Evolutionary conservation across 441 rosid genomes (phyloP), one percentile per base, ranked within the genome.

Genomic region (Adansonia grandidieri): DNA sequence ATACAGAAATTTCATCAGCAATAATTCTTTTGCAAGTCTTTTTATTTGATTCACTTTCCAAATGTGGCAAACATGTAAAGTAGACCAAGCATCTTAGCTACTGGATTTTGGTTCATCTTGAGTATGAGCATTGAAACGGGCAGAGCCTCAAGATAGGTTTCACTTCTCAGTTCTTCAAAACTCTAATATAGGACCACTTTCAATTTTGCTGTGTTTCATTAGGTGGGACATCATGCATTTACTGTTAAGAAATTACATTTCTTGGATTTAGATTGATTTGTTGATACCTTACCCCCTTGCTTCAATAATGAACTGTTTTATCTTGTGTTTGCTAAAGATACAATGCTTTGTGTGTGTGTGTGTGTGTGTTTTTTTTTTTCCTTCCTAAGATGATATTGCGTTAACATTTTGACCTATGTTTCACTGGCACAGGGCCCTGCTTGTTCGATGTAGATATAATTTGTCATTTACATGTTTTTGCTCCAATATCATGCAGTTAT

Each of bases 21-120:
- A 48, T 74, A 69, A 69, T 75, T 60, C 56, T 48, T 68, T 14
- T 17, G 71, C 54, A 17, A 24, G 19, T 56, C 56, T 57, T 28
- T 10, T 19, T 61, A 40, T 44, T n/a, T 10, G 44, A 24, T 63
- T 42, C 19, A 19, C 24, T 69, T 15, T 77, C 65, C 57, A 19
- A 20, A 32, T 6, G 7, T 50, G 74, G n/a, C 20, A 50, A 7
- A 14, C 58, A 28, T 60, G 45, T 50, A 9, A 51, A 13, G 1
- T 45, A 45, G 54, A 69, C 32, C 73, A 22, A 48, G 40, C 47
- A 71, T 71, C 47, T 51, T 51, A 48, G n/a, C 47, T 28, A n/a
- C 22, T 8, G 24, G 61, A 71, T 51, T 71, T 47, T 48, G 13
- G 47, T 17, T 51, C 60, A 53, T 51, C 60, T 71, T 14, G 32